phyloP scores from a whole-genome alignment of 2,329 filamentous ascomycete species.

The Epichloe bromicola region DNA sequence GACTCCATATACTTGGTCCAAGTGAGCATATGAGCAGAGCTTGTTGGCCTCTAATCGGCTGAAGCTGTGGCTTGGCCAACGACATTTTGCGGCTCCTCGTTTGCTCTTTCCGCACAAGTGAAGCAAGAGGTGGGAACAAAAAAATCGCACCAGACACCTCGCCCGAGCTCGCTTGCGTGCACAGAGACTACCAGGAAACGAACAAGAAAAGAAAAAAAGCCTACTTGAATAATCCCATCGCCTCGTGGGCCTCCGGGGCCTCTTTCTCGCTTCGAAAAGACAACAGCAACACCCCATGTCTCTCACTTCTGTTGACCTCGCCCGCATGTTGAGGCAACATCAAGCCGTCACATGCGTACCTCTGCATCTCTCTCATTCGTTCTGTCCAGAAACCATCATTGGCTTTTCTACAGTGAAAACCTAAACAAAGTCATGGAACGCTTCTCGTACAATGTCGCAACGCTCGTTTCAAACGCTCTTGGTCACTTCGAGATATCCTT shows the following conservation, averaged over 20 bases:
- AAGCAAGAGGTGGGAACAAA: not conserved
- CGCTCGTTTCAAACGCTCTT: conserved; percentile 5
- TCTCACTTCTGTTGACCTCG: not conserved
- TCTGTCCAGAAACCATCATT: not conserved
- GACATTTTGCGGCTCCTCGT: not conserved
- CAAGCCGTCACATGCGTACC: not conserved
- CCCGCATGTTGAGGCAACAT: not conserved
- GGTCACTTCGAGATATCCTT: conserved; percentile 11
- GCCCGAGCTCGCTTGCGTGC: conserved; percentile 1
- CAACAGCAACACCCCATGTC: not conserved
- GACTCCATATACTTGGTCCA: not conserved
- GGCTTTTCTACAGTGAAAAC: not conserved
- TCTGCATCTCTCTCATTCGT: not conserved
- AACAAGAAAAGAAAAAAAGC: not conserved
- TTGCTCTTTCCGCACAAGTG: conserved; percentile 7
- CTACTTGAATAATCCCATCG: not conserved
- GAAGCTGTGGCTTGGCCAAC: not conserved
- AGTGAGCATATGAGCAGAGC: conserved; percentile 1
- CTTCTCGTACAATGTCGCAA: conserved; percentile 5
- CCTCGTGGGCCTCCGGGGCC: not conserved
- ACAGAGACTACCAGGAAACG: not conserved
- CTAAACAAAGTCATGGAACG: not conserved
- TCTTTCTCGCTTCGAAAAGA: not conserved
- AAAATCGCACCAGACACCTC: not conserved
- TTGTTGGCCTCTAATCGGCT: not conserved